Evolutionary conservation across 2,329 filamentous ascomycete genomes (phyloP).

Genomic region (Fusarium austroafricanum): DNA sequence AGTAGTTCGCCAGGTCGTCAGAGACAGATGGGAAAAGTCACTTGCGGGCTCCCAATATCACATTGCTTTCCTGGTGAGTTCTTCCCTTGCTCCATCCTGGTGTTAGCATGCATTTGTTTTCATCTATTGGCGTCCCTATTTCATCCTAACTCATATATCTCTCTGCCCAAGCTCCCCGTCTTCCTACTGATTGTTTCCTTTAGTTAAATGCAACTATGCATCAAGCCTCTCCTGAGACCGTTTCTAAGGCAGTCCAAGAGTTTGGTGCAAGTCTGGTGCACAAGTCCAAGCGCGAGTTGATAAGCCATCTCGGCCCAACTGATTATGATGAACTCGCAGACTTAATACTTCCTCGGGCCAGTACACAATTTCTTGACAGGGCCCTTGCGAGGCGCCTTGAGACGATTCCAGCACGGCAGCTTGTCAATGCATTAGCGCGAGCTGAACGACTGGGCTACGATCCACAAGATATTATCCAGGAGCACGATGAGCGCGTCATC

Average conservation of each 20-base stretch:
- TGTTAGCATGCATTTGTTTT: background rate
- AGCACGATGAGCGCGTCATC: conserved; percentile 53
- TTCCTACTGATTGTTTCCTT: conserved; percentile 41
- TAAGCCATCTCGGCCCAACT: conserved; percentile 53
- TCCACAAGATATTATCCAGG: conserved; percentile 60
- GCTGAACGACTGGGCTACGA: conserved; percentile 70
- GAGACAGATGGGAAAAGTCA: conserved; percentile 64
- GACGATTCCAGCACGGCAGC: conserved; percentile 64
- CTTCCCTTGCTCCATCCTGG: background rate
- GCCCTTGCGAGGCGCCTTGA: conserved; percentile 63
- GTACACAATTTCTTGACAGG: conserved; percentile 63
- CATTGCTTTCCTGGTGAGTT: conserved; percentile 63
- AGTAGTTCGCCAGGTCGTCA: conserved; percentile 60
- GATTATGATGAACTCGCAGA: conserved; percentile 61
- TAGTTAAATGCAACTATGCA: conserved; percentile 64
- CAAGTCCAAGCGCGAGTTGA: conserved; percentile 55
- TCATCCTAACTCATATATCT: background rate
- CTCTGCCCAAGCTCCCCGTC: background rate
- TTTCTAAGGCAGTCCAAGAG: conserved; percentile 56
- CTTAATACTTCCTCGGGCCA: conserved; percentile 59
- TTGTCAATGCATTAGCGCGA: conserved; percentile 67
- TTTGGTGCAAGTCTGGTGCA: conserved; percentile 60
- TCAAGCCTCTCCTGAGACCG: conserved; percentile 53
- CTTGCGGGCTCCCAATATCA: conserved; percentile 65
- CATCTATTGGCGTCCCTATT: background rate